Percentiles rank a stretch among this genome's conserved stretches.
These are phyloP conservation scores for Aphanomyces cochlioides DNA, from an alignment of 352 stramenopile species.

Conservation along the genomic window DNA sequence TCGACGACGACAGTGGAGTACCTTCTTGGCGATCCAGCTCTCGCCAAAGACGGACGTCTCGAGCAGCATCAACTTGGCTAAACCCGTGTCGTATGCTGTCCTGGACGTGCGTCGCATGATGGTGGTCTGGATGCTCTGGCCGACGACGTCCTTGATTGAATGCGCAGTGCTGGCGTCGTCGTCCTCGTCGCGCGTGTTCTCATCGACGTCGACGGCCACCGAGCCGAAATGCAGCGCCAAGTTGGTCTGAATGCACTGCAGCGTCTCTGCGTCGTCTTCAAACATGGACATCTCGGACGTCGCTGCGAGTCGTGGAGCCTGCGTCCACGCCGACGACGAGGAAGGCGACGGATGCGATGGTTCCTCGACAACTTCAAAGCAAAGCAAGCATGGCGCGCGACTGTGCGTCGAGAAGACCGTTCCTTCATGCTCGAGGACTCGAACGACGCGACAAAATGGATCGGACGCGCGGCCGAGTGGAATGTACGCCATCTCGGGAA, in stretches of 20 bases:
- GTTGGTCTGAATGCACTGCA: neutral
- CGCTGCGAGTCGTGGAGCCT: conserved; percentile 7
- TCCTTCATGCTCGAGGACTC: conserved; percentile 63
- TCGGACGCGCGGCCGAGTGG: conserved; percentile 67
- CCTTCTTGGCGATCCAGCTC: conserved; percentile 92
- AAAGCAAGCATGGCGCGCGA: conserved; percentile 62
- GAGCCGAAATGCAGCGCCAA: conserved; percentile 27
- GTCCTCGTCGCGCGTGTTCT: conserved; percentile 48
- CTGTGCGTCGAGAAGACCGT: conserved; percentile 82
- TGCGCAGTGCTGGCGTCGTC: conserved; percentile 46
- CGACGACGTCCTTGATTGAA: conserved; percentile 57
- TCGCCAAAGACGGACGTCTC: conserved; percentile 85
- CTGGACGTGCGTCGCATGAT: conserved; percentile 59
- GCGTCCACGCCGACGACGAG: neutral
- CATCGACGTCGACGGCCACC: conserved; percentile 35
- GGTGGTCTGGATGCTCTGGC: conserved; percentile 32
- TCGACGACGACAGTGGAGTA: conserved; percentile 14
- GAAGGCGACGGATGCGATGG: conserved; percentile 35
- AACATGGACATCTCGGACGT: conserved; percentile 15
- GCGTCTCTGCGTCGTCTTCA: conserved; percentile 2
- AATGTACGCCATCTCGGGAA: conserved; percentile 75
- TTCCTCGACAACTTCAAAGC: conserved; percentile 68
- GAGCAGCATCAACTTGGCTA: conserved; percentile 56
- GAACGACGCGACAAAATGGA: conserved; percentile 59
- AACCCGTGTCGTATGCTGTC: conserved; percentile 59